Conservation (phyloP, 108 stramenopile species). For the Fistulifera solaris region DNA sequence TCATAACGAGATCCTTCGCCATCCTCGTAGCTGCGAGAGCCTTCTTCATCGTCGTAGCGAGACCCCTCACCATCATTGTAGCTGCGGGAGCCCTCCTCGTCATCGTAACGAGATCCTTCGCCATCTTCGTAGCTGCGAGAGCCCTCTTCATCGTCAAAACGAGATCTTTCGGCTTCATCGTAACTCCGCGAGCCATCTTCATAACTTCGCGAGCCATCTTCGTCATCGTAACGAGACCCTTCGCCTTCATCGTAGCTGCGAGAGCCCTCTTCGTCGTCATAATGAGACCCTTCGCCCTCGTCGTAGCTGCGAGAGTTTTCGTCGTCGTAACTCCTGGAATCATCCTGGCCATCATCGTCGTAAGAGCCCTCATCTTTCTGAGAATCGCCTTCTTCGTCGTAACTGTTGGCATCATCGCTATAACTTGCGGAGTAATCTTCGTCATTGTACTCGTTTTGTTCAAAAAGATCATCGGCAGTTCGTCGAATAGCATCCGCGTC, state of each 20-base stretch:
- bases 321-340: background rate
- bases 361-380: background rate
- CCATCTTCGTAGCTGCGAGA: background rate
- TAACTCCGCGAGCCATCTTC: background rate
- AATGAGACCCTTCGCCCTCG: background rate
- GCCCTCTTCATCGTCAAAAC: background rate
- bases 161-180: background rate
- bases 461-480: no score
- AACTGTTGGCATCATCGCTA: background rate
- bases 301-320: background rate
- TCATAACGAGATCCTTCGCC: constrained; percentile 1
- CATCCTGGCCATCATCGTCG: background rate
- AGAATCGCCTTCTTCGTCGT: background rate
- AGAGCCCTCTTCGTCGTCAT: background rate
- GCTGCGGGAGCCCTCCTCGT: background rate
- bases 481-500: no score
- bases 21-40: background rate
- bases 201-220: no score
- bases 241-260: background rate
- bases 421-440: background rate
- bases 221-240: background rate
- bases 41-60: background rate
- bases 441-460: background rate
- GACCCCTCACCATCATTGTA: background rate
- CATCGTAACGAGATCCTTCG: background rate